phyloP scores from a whole-genome alignment of 768 basidiomycete genomes.

The Auricularia sp. region DNA sequence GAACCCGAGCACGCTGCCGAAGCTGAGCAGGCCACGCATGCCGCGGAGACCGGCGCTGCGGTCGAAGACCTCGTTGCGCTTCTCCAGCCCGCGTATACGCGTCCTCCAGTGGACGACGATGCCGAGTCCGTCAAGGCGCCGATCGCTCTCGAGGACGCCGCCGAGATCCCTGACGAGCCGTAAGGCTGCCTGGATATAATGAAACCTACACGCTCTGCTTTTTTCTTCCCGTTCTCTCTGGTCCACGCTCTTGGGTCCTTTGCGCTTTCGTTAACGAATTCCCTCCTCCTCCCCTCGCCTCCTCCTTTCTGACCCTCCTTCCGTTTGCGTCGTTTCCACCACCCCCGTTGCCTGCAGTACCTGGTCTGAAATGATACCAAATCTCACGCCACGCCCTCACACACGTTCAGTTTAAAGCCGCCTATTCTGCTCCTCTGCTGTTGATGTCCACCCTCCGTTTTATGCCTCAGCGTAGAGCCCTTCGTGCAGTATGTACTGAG shows the following conservation, averaged over 20 bases:
- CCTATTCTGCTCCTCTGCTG: neutral
- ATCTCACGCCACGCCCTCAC: neutral
- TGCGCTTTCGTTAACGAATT: neutral
- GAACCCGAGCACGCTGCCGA: slow-evolving; percentile 9
- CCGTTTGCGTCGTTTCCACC: neutral
- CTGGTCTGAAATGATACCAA: neutral
- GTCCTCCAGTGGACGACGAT: neutral
- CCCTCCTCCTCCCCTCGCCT: neutral
- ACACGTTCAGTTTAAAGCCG: neutral
- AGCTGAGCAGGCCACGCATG: slow-evolving; percentile 8
- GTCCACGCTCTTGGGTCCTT: neutral
- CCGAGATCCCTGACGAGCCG: neutral
- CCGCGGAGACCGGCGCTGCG: slow-evolving; percentile 2
- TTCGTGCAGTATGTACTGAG: neutral
- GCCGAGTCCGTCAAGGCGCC: neutral
- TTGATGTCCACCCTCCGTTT: neutral
- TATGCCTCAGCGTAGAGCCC: neutral
- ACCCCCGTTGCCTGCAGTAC: neutral
- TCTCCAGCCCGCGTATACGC: neutral
- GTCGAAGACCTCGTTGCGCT: slow-evolving; percentile 2
- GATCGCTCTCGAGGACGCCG: neutral
- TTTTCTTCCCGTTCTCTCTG: neutral
- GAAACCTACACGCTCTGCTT: neutral
- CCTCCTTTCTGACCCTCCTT: neutral
- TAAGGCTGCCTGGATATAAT: neutral